Base-by-base conservation (phyloP, 2,329 filamentous ascomycete genomes). In the Zasmidium citrigriseum region DNA sequence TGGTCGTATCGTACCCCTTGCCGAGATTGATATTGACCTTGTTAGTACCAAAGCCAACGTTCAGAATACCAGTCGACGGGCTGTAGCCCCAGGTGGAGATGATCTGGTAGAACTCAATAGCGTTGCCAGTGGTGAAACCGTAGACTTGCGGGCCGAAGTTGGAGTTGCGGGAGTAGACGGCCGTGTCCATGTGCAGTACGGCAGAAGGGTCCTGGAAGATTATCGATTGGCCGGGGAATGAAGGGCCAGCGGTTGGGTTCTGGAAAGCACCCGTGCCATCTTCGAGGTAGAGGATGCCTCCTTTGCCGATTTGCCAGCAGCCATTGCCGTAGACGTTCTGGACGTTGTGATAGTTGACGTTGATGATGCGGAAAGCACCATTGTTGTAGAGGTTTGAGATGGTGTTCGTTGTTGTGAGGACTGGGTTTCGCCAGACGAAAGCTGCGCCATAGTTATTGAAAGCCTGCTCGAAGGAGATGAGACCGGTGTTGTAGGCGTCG, bases 291-390 rank as follows among this genome's bases (percentile, higher is more conserved):
- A 60, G 47, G 34, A 44, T 44, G 25, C 20, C 47, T 41, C 57
- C 57, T 24, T 51, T 38, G 11, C 57, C 57, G 20, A 60, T 46
- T 29, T 60, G 53, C 57, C 54, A 60, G 47, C 54, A 60, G 34
- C 57, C 57, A 27, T 44, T 55, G 22, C 57, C 57, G 38, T 51
- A 46, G 29, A 60, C 41, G 46, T 60, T 56, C 47, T 60, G 57
- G 16, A 53, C 54, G 21, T 53, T 46, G 38, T 57, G 57, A 25
- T 52, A 57, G 29, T 24, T 46, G 49, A 52, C 47, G 38, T 60
- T 60, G 54, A 60, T 60, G 16, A 60, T 24, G 41, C 57, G 57
- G 54, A 60, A 47, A 18, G 57, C 52, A 46, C 57, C 57, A 41
- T 60, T 56, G 54, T 60, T 60, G 54, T 60, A 60, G 14, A 57